phyloP scores from a whole-genome alignment of 345 rosid species.

The Arabidopsis suecica region DNA sequence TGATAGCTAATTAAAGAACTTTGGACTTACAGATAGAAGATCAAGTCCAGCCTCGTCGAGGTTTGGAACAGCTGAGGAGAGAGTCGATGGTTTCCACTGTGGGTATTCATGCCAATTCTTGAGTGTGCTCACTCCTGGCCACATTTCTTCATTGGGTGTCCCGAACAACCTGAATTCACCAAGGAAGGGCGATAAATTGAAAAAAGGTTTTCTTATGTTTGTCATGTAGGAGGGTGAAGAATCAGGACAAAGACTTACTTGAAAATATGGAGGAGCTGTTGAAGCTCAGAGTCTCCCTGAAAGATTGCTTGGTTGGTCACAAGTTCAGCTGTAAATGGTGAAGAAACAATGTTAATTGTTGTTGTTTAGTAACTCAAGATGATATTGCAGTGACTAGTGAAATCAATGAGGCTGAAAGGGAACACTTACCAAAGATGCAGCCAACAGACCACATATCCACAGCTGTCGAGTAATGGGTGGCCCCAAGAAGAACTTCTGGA shows the following conservation, averaged over 20 bases:
- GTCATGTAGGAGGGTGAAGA: neutral
- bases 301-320: conserved; percentile 86
- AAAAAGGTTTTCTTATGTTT: neutral
- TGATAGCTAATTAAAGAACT: neutral
- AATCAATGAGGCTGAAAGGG: neutral
- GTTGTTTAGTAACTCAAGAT: neutral
- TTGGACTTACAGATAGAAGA: conserved; percentile 68
- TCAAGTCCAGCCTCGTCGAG: conserved; percentile 75
- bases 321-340: conserved; percentile 65
- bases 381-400: neutral
- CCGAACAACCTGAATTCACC: conserved; percentile 70
- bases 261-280: conserved; percentile 94
- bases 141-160: conserved; percentile 84
- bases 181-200: neutral
- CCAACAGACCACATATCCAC: conserved; percentile 98
- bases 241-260: conserved; percentile 47
- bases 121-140: conserved; percentile 93
- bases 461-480: conserved; percentile 95
- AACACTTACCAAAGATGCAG: conserved; percentile 77
- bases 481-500: conserved; percentile 94
- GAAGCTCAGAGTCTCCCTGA: conserved; percentile 94
- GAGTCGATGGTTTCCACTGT: conserved; percentile 77
- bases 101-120: conserved; percentile 99
- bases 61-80: conserved; percentile 68
- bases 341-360: neutral